Evolutionary conservation across 495 filamentous ascomycete genomes (phyloP).

Genomic region (Xylaria longipes): DNA sequence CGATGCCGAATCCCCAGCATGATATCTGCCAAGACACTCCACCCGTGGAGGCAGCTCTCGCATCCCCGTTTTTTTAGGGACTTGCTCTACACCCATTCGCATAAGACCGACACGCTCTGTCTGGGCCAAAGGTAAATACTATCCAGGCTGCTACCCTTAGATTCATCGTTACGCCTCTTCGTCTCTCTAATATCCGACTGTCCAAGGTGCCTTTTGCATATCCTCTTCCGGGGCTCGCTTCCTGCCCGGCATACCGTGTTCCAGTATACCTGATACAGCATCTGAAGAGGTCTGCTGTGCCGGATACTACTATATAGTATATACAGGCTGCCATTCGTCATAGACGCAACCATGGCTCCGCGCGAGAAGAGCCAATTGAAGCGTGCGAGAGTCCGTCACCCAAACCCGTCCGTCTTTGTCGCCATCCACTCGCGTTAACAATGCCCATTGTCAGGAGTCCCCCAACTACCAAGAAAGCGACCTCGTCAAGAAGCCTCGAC

Average conservation of each 20-base stretch:
- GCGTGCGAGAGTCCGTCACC: slow-evolving; percentile 51
- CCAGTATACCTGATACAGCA: neutral
- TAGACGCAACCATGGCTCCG: slow-evolving; percentile 54
- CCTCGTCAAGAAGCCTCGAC: slow-evolving; percentile 69
- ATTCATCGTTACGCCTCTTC: neutral
- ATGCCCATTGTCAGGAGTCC: slow-evolving; percentile 46
- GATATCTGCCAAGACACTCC: slow-evolving; percentile 18
- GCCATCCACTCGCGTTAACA: slow-evolving; percentile 30
- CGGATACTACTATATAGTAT: neutral
- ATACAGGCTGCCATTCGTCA: slow-evolving; percentile 4
- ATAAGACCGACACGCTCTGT: slow-evolving; percentile 10
- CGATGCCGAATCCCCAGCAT: neutral
- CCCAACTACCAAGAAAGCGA: slow-evolving; percentile 51
- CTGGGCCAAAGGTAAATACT: neutral
- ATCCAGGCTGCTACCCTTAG: slow-evolving; percentile 6
- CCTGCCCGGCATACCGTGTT: neutral
- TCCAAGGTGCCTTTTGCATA: neutral
- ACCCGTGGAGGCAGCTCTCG: slow-evolving; percentile 22
- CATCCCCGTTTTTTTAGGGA: slow-evolving; percentile 14
- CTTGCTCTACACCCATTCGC: neutral
- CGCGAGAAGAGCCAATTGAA: slow-evolving; percentile 65
- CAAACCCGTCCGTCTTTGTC: slow-evolving; percentile 13
- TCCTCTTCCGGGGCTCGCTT: neutral
- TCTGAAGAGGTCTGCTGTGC: neutral
- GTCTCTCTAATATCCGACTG: neutral